phyloP scores from a whole-genome alignment of 2,329 filamentous ascomycete genomes.

The Teratosphaeria epicoccoides region DNA sequence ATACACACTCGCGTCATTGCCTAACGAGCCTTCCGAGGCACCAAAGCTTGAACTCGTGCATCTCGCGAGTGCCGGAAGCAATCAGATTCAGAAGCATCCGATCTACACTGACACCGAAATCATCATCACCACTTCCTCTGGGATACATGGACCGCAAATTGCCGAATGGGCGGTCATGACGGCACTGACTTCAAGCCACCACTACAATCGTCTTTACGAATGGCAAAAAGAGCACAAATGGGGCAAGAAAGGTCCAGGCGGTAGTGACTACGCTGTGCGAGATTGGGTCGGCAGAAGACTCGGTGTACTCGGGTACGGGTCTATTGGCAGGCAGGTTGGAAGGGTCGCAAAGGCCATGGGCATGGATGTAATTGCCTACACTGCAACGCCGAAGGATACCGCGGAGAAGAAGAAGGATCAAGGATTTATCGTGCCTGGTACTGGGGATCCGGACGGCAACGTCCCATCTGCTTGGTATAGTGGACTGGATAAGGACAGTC shows the following conservation, averaged over 20 bases:
- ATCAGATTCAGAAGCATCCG: slow-evolving; percentile 43
- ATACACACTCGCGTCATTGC: slow-evolving; percentile 38
- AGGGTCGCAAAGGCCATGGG: slow-evolving; percentile 38
- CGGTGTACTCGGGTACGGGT: slow-evolving; percentile 52
- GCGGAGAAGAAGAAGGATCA: slow-evolving; percentile 53
- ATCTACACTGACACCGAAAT: slow-evolving; percentile 44
- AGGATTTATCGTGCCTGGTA: slow-evolving; percentile 58
- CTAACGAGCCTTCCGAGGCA: slow-evolving; percentile 25
- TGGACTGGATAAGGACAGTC: slow-evolving; percentile 40
- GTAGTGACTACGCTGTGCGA: slow-evolving; percentile 25
- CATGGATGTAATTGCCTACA: slow-evolving; percentile 65
- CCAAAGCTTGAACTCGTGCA: slow-evolving; percentile 43
- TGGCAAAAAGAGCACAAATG: slow-evolving; percentile 48
- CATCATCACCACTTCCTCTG: slow-evolving; percentile 43
- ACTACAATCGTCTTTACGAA: slow-evolving; percentile 45
- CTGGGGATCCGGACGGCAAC: slow-evolving; percentile 48
- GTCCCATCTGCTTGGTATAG: slow-evolving; percentile 48
- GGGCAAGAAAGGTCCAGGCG: slow-evolving; percentile 29
- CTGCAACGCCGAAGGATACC: slow-evolving; percentile 56
- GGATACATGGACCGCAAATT: slow-evolving; percentile 54
- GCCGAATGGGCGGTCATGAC: slow-evolving; percentile 58
- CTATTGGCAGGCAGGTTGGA: slow-evolving; percentile 48
- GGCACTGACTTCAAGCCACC: slow-evolving; percentile 46
- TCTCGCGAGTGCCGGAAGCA: slow-evolving; percentile 47
- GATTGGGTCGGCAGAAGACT: slow-evolving; percentile 50